Evolutionary conservation across 2,329 filamentous ascomycete genomes (phyloP), one percentile per base, ranked within the genome.

Genomic region (Aureobasidium pullulans): DNA sequence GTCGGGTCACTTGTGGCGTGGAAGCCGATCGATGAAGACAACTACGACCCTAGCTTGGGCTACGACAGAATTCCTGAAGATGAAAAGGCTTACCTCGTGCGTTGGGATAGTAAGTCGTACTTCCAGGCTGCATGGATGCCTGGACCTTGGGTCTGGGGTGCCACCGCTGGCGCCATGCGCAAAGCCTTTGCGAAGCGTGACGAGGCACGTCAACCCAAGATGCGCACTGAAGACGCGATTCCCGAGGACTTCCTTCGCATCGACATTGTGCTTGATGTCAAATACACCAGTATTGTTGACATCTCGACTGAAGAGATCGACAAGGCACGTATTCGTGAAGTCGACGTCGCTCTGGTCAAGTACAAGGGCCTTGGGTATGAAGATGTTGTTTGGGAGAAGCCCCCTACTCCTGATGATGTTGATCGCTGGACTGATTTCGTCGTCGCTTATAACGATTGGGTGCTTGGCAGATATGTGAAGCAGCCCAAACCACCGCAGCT

Each of bases 291-390:
- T 64, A 74, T 75, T 64, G 77, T 83, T 42, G 77, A 83, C 6
- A 74, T 83, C 10, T 80, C 81, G 34, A 84, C 81, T 29, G 84
- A 88, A 64, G 83, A 86, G 54, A 80, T 87, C 15, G 90, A 94
- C 66, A 78, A 90, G 62, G 81, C 81, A 39, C 84, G 88, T 4
- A 85, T 93, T 42, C 80, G 82, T 36, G 82, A 90, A 64, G 84
- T 99, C 23, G 80, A 84, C 52, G 81, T 85, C 66, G 86, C 90
- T 0, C 82, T 87, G 52, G 88, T 96, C 74, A 99, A 99, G 71
- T 97, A 92, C 72, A 90, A 95, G 72, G 94, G 94, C 11, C 81
- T 99, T 7, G 82, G 86, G 5, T 97, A 99, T 68, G 90, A 96
- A 63, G 91, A 96, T 61, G 83, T 85, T 0, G 91, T 96, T 0